These are phyloP conservation scores for Trichoderma lentiforme DNA, from an alignment of 2,329 filamentous ascomycete species.

Conservation along the genomic window DNA sequence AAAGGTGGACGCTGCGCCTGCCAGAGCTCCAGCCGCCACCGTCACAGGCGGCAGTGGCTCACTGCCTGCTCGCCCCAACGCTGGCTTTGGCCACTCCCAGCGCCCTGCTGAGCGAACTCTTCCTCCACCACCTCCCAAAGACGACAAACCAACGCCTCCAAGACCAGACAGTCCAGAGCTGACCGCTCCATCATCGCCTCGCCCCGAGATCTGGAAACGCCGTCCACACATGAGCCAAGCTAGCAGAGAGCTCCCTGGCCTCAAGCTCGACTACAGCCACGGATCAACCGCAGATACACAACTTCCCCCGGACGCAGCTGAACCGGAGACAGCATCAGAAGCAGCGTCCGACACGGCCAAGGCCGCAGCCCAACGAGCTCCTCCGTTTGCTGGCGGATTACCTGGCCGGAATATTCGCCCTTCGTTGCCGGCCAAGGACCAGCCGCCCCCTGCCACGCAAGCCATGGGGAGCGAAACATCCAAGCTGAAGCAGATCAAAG, in stretches of 20 bases:
- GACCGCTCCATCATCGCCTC: conserved; percentile 28
- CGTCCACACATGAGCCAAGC: conserved; percentile 49
- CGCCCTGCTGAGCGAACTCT: conserved; percentile 3
- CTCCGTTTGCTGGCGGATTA: conserved; percentile 24
- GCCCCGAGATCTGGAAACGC: conserved; percentile 46
- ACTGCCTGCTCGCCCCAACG: conserved; percentile 9
- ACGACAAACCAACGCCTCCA: conserved; percentile 16
- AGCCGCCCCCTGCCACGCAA: conserved; percentile 21
- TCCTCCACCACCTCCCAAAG: conserved; percentile 20
- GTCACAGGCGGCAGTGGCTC: conserved; percentile 14
- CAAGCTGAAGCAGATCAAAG: conserved; percentile 32
- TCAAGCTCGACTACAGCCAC: conserved; percentile 48
- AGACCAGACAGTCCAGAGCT: conserved; percentile 18
- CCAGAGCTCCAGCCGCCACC: neutral
- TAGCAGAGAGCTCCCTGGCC: conserved; percentile 44
- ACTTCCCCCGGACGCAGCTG: neutral
- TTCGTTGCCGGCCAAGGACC: conserved; percentile 15
- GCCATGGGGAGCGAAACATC: conserved; percentile 35
- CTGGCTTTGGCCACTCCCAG: conserved; percentile 1
- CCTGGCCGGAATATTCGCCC: conserved; percentile 31
- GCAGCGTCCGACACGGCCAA: neutral
- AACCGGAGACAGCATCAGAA: neutral
- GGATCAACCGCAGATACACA: conserved; percentile 45
- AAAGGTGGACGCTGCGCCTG: neutral
- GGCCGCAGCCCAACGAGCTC: conserved; percentile 17